Conservation (phyloP, 2,329 filamentous ascomycete species). For the Trichoderma sp. region DNA sequence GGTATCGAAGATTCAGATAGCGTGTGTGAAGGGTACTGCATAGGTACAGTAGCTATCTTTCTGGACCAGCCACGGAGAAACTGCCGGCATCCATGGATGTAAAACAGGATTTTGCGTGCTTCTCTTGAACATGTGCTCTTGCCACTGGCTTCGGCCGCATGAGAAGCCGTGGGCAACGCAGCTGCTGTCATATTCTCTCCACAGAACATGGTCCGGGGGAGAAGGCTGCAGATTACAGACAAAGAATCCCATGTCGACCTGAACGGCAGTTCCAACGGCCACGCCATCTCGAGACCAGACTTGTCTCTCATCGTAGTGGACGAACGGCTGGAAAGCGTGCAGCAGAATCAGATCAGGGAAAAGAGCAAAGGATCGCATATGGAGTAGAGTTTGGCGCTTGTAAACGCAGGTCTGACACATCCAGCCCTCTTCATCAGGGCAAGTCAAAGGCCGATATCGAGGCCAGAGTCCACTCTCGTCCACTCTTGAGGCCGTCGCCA, state of each 20-base stretch:
- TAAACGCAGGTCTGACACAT: constrained; percentile 12
- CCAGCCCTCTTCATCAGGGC: constrained; percentile 4
- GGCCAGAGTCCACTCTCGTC: not conserved
- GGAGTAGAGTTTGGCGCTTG: constrained; percentile 12
- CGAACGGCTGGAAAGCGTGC: not conserved
- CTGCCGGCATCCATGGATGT: too few relatives aligned
- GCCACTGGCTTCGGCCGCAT: not conserved
- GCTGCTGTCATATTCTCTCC: not conserved
- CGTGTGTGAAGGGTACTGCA: not conserved
- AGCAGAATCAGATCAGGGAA: not conserved
- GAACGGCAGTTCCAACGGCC: not conserved
- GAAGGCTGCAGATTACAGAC: not conserved
- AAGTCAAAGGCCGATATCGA: not conserved
- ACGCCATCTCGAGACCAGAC: not conserved
- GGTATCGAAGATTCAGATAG: not conserved
- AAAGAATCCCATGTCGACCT: not conserved
- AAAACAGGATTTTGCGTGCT: not conserved
- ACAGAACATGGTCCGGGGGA: not conserved
- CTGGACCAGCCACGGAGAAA: not conserved
- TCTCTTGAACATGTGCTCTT: not conserved
- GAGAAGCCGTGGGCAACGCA: not conserved
- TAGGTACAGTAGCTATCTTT: not conserved
- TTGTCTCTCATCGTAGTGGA: not conserved
- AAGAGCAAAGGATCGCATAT: not conserved
- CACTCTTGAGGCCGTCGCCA: not conserved